Evolutionary conservation across 257 asterid genomes (phyloP), one percentile per base, ranked within the genome.

Genomic region (Solanum phureja): DNA sequence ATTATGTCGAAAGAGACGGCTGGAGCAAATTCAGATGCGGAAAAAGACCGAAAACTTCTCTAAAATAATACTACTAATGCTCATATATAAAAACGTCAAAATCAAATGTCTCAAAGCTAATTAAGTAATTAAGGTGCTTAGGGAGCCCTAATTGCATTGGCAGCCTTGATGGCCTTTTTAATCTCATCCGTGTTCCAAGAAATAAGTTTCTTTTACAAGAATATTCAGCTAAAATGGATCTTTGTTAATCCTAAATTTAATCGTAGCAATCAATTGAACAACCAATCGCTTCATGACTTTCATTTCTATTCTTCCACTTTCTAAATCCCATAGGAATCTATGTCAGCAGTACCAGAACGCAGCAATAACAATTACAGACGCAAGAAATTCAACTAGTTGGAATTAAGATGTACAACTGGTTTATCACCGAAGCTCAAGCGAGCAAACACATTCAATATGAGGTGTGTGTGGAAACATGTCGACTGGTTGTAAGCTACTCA

Each of bases 381-480:
- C 24, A 46, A 81, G 68, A 81, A 27, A 42, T 46, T 81, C 68
- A 46, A 46, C 83, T 12, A 23, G 4, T 23, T 38, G 83, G 16
- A 31, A 38, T 5, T n/a, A 40, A 75, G 40, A 79, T 27, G 11
- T 27, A 79, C 27, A 44, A 24, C 66, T 29, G 62, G 83, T 49
- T 52, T 49, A 88, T 92, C 89, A 93, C 56, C 81, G 74, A 33
- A 95, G 92, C 91, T 97, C 98, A 94, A 97, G 90, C 88, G 93
- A 89, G 93, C 98, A 97, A 88, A 97, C 98, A 84, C 99, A 97
- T 90, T 97, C 99, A 42, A 95, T 96, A 92, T 97, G 99, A 87
- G 99, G 98, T 85, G 98, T 97, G 94, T 97, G 99, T 5, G 99
- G 99, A 87, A 97, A 97, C 99, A 97, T 97, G 92, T 97, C 99